These are phyloP conservation scores for Tricholomella constricta DNA, from an alignment of 768 basidiomycete genomes.

Conservation along the genomic window DNA sequence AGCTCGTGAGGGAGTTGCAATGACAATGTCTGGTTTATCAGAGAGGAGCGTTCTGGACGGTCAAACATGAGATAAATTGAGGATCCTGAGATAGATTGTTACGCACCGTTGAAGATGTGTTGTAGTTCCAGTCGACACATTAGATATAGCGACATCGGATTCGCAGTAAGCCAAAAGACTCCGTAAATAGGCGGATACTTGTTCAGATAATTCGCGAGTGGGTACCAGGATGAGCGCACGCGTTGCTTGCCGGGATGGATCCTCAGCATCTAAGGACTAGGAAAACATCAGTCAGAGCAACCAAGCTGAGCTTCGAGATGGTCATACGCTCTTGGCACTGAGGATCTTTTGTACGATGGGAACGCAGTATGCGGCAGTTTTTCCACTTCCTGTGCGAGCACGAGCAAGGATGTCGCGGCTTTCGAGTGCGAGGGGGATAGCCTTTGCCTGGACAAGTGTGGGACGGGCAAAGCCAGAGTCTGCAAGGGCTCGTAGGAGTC, in stretches of 20 bases:
- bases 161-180: constrained; percentile 78
- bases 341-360: constrained; percentile 90
- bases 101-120: constrained; percentile 63
- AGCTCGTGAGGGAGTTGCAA: constrained; percentile 76
- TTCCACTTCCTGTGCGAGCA: constrained; percentile 94
- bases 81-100: neutral
- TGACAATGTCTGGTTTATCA: constrained; percentile 77
- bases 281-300: constrained; percentile 8
- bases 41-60: constrained; percentile 32
- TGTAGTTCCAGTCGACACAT: constrained; percentile 73
- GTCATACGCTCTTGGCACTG: constrained; percentile 71
- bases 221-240: constrained; percentile 84
- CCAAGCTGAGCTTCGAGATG: neutral
- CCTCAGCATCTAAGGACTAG: constrained; percentile 41
- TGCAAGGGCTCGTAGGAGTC: constrained; percentile 86
- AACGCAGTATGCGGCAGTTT: constrained; percentile 94
- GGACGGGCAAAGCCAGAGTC: constrained; percentile 89
- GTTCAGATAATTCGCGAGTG: constrained; percentile 90
- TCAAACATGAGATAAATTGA: neutral
- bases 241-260: constrained; percentile 55
- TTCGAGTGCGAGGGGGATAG: constrained; percentile 90
- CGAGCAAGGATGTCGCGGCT: constrained; percentile 89
- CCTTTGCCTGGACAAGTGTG: constrained; percentile 88
- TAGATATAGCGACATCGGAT: constrained; percentile 66
- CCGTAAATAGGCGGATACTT: constrained; percentile 73